Conservation (phyloP, 2,329 filamentous ascomycete genomes). For the Botrytis sinoallii region DNA sequence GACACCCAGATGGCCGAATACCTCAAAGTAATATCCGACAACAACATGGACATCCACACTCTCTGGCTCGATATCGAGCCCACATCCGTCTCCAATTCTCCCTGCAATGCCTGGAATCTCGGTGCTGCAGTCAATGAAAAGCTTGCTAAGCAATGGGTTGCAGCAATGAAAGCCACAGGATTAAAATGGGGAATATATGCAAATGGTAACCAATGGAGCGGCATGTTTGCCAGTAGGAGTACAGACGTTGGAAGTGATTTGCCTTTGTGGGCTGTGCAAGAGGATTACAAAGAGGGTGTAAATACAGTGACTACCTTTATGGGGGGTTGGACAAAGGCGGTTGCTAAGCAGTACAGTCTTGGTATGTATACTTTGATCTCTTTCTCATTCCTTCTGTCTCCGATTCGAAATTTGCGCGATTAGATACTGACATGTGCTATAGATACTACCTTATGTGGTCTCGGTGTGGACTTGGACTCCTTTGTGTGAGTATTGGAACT, state of each 20-base stretch:
- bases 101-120: slow-evolving; percentile 32
- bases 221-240: slow-evolving; percentile 27
- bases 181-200: slow-evolving; percentile 33
- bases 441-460: slow-evolving; percentile 33
- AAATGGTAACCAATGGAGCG: slow-evolving; percentile 33
- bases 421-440: background rate
- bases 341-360: slow-evolving; percentile 31
- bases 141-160: slow-evolving; percentile 30
- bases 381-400: background rate
- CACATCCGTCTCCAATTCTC: slow-evolving; percentile 12
- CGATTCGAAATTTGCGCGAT: background rate
- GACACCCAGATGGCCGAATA: slow-evolving; percentile 29
- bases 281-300: slow-evolving; percentile 26
- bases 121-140: slow-evolving; percentile 26
- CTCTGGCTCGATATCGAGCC: slow-evolving; percentile 34
- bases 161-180: slow-evolving; percentile 24
- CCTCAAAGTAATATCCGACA: slow-evolving; percentile 23
- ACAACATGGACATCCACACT: slow-evolving; percentile 24
- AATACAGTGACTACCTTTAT: slow-evolving; percentile 31
- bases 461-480: slow-evolving; percentile 24
- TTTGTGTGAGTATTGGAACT: slow-evolving; percentile 7
- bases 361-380: slow-evolving; percentile 22
- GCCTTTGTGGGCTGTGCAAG: slow-evolving; percentile 33
- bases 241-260: slow-evolving; percentile 31
- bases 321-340: slow-evolving; percentile 31